Conservation (phyloP, 371 early-diverging fungal species). For the Saksenaea oblongispora region DNA sequence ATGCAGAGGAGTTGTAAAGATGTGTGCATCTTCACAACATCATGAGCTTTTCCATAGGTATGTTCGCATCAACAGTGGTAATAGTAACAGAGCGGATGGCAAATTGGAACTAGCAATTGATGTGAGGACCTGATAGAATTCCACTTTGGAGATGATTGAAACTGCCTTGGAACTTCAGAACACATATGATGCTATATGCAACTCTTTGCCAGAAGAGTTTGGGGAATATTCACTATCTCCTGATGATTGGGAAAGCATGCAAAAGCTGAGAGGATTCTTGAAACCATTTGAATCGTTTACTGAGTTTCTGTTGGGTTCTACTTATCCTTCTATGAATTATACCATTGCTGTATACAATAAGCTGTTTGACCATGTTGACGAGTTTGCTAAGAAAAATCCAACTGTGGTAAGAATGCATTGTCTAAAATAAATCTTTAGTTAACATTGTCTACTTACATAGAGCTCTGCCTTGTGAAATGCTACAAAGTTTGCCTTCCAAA, state of each 20-base stretch:
- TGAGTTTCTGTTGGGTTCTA: background rate
- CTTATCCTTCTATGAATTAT: conserved; percentile 3
- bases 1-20: conserved; percentile 16
- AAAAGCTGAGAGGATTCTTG: background rate
- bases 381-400: background rate
- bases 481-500: too few relatives aligned
- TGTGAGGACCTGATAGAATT: conserved; percentile 18
- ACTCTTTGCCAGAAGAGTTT: background rate
- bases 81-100: background rate
- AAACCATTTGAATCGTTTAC: background rate
- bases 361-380: conserved; percentile 9
- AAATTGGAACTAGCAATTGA: conserved; percentile 14
- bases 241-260: background rate
- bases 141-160: conserved; percentile 17
- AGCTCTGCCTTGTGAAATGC: background rate
- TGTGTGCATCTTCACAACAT: conserved; percentile 21
- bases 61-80: background rate
- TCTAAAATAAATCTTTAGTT: background rate
- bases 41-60: background rate
- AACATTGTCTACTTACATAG: background rate
- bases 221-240: background rate
- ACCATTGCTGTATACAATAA: conserved; percentile 15
- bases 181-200: conserved; percentile 1
- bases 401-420: background rate
- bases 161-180: conserved; percentile 6